Base-by-base conservation (phyloP, 2,329 filamentous ascomycete genomes). In the Albophoma yamanashiensis region DNA sequence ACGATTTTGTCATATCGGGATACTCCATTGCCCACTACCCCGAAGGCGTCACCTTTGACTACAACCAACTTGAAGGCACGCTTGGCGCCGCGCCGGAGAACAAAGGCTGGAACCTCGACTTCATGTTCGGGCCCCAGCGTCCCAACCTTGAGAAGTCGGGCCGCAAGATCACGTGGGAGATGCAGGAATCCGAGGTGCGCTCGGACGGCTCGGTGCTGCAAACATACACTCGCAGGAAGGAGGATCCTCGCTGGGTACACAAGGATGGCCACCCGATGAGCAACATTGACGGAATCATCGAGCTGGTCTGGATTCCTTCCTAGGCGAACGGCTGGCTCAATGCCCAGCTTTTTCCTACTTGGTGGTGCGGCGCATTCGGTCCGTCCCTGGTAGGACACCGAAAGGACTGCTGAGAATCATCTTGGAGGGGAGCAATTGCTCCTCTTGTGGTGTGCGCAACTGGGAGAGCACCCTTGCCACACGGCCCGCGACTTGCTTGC, bases 11-110 rank as follows among this genome's bases (percentile, higher is more conserved):
- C 62, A 76, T 87, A 60, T 81, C 83, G 7, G 83, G 83, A 11
- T 86, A 82, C 70, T 86, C 82, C 17, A 75, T 87, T 39, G 79
- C 80, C 20, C 79, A 81, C 60, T 86, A 87, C 63, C 79, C 79
- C 1, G 65, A 73, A 38, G 80, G 80, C 60, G 75, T 82, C 58
- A 76, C 78, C 56, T 77, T 81, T 45, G 79, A 80, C 62, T 70
- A 76, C 25, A 73, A 75, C 55, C 79, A 82, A 64, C 71, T 79
- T 64, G 82, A 85, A 67, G 74, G 76, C 27, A 84, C 82, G 1
- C 81, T 83, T 67, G 76, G 68, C 62, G 82, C 69, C 62, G 78
- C 68, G 60, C 81, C 67, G 42, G 80, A 72, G 67, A 74, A 79
- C 65, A 78, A 76, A 62, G 77, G 77, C 36, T 79, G 77, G 76